A percentile compares a stretch with the other conserved stretches of the same genome.
phyloP scores from a whole-genome alignment of 352 stramenopile genomes.

The Globisporangium cylindrosporum region DNA sequence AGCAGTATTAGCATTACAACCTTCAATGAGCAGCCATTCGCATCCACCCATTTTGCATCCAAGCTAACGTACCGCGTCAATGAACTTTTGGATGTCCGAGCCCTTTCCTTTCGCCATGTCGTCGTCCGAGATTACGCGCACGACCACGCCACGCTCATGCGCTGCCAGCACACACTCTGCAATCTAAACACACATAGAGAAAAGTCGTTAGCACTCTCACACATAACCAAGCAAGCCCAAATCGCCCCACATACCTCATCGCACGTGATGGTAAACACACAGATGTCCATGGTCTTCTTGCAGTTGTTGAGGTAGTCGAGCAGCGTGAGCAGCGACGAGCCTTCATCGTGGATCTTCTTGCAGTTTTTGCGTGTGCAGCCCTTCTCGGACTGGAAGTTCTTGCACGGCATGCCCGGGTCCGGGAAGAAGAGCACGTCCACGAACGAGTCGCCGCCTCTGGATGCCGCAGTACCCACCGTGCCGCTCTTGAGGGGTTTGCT shows the following conservation, averaged over 20 bases:
- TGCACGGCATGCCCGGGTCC: conserved; percentile 59
- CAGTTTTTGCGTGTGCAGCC: conserved; percentile 66
- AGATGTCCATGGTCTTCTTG: conserved; percentile 58
- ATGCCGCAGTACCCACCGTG: neutral
- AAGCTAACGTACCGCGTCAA: conserved; percentile 41
- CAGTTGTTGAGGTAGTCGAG: conserved; percentile 42
- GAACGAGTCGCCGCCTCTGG: conserved; percentile 45
- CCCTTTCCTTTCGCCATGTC: conserved; percentile 50
- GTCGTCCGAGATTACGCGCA: conserved; percentile 71
- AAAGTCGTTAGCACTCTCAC: no score
- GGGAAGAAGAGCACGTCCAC: conserved; percentile 75
- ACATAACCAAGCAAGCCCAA: neutral
- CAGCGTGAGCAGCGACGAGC: conserved; percentile 56
- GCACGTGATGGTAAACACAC: conserved; percentile 74
- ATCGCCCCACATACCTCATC: conserved; percentile 38
- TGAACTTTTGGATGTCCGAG: conserved; percentile 75
- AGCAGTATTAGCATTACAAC: neutral
- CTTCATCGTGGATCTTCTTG: conserved; percentile 58
- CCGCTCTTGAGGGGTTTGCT: neutral
- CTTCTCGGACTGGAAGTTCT: conserved; percentile 40
- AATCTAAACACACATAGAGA: conserved; percentile 32
- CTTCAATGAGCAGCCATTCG: no score
- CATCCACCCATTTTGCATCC: no score
- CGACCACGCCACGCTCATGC: conserved; percentile 42
- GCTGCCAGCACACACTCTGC: conserved; percentile 53